Base-by-base conservation (phyloP, 2,329 filamentous ascomycete species). In the Colletotrichum spaethianum region DNA sequence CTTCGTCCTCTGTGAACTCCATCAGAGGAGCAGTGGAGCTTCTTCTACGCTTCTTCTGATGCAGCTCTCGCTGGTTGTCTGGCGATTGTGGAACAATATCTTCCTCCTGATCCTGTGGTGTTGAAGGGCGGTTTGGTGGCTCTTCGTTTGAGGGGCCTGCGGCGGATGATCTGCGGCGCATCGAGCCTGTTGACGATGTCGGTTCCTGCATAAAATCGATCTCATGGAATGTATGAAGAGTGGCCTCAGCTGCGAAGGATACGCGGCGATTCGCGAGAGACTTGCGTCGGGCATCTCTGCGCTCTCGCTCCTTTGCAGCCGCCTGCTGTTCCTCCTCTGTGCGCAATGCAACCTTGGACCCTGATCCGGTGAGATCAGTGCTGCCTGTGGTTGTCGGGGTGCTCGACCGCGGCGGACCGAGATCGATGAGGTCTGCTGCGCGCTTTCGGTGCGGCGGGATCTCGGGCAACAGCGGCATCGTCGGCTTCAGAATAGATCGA, bases 221-320 rank as follows among this genome's bases (percentile, higher is more conserved):
- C 67, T 96, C 95, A 79, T 98, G 95, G 88, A 97, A 98, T 0
- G 96, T 99, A 80, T 99, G 96, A 44, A 99, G 87, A 4, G 96
- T 99, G 16, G 96, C 96, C 83, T 99, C 96, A 1, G 96, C 96
- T 5, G 96, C 96, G 82, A 99, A 99, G 0, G 96, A 98, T 42
- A 99, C 96, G 79, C 96, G 91, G 78, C 96, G 91, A 80, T 96
- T 97, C 59, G 96, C 95, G 69, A 98, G 88, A 23, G 95, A 98
- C 81, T 98, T 98, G 76, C 96, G 90, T 74, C 96, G 92, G 55
- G 94, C 95, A 80, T 97, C 96, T 76, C 95, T 90, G 67, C 95
- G 90, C 76, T 96, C 92, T 52, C 91, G 88, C 77, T 94, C 92
- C 72, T 89, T 87, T 11, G 91, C 91, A 2, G 92, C 91, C 14